These are phyloP conservation scores for Filobasidium uniguttulatum DNA, from an alignment of 1,284 basidiomycete genomes.

Conservation along the genomic window DNA sequence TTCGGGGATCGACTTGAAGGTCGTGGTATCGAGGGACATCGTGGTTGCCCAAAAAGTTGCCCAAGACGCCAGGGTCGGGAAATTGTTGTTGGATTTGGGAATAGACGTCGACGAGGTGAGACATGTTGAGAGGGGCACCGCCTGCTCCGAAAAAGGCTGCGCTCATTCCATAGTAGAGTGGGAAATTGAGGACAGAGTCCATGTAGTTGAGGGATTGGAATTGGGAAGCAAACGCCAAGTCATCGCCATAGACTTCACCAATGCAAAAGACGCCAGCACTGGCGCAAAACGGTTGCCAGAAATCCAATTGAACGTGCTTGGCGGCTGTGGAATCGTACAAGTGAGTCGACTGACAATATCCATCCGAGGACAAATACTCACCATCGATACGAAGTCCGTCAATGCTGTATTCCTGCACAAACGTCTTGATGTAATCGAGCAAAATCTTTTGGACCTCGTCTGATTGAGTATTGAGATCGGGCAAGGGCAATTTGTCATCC, in stretches of 20 bases:
- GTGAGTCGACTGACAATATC: background rate
- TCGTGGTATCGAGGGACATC: conserved; percentile 62
- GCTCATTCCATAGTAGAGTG: background rate
- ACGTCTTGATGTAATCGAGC: conserved; percentile 47
- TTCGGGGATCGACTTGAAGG: conserved; percentile 33
- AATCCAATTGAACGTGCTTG: conserved; percentile 42
- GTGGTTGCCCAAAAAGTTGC: conserved; percentile 75
- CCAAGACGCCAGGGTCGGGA: conserved; percentile 44
- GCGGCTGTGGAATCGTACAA: conserved; percentile 41
- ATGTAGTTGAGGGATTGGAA: conserved; percentile 30
- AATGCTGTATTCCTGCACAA: conserved; percentile 51
- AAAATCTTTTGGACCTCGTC: conserved; percentile 46
- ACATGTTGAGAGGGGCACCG: background rate
- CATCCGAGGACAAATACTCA: conserved; percentile 13
- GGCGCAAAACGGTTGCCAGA: conserved; percentile 45
- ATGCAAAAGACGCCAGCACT: conserved; percentile 68
- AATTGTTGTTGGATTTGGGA: conserved; percentile 49
- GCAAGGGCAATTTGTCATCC: conserved; percentile 50
- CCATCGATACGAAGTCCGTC: conserved; percentile 59
- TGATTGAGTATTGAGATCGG: conserved; percentile 59
- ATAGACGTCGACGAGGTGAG: conserved; percentile 29
- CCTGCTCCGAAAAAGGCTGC: background rate
- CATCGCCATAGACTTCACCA: conserved; percentile 56
- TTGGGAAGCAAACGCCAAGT: conserved; percentile 40
- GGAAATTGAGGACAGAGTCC: conserved; percentile 31